These are phyloP conservation scores for Neofusicoccum umdonicola DNA, from an alignment of 2,329 filamentous ascomycete genomes.

Conservation along the genomic window DNA sequence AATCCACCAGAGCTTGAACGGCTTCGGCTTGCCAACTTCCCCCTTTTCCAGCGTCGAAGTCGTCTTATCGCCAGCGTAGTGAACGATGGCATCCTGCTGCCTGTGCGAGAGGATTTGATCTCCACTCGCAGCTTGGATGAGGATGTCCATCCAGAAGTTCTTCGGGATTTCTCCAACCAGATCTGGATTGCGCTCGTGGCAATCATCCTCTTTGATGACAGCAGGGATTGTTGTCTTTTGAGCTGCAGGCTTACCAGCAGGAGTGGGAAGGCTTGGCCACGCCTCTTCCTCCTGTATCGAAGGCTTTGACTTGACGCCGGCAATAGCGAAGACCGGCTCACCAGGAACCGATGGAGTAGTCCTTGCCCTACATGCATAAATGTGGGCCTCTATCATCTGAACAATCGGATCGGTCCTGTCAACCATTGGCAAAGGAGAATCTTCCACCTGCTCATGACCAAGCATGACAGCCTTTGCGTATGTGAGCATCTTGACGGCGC, in stretches of 20 bases:
- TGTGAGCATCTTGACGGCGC: constrained; percentile 32
- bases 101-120: constrained; percentile 29
- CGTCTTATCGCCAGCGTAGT: constrained; percentile 32
- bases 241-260: not conserved
- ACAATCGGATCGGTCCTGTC: constrained; percentile 11
- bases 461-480: constrained; percentile 30
- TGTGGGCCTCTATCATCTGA: constrained; percentile 5
- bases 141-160: constrained; percentile 31
- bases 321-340: not conserved
- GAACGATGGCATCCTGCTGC: constrained; percentile 32
- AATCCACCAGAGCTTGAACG: constrained; percentile 38
- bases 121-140: constrained; percentile 24
- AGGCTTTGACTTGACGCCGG: not conserved
- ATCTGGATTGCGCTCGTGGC: constrained; percentile 21
- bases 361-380: not conserved
- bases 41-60: constrained; percentile 22
- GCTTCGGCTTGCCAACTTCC: constrained; percentile 35
- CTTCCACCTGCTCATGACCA: constrained; percentile 3
- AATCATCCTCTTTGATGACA: not conserved
- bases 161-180: constrained; percentile 30
- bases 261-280: not conserved
- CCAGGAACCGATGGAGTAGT: not conserved
- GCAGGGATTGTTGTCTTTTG: not conserved
- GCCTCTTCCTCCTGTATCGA: not conserved
- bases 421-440: constrained; percentile 1